These are phyloP conservation scores for Talaromyces amestolkiae DNA, from an alignment of 2,329 filamentous ascomycete genomes.

Conservation along the genomic window DNA sequence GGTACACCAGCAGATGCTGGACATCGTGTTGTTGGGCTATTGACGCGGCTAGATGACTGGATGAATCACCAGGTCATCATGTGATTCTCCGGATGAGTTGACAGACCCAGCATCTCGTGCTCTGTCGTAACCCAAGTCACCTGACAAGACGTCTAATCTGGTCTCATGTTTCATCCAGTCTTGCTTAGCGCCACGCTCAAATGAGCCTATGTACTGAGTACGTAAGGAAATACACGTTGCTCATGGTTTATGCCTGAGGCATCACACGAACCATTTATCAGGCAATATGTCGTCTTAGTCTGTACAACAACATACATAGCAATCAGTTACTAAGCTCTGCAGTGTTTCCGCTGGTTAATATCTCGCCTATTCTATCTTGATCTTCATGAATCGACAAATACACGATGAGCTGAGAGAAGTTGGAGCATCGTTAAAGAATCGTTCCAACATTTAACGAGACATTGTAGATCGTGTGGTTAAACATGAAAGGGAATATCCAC, in stretches of 20 bases:
- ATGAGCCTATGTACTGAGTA: too few species aligned
- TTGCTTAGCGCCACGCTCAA: background rate
- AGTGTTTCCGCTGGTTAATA: background rate
- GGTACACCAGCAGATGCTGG: background rate
- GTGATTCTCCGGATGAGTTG: constrained; percentile 1
- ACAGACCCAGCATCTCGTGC: background rate
- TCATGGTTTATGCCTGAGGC: background rate
- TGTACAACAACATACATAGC: too few species aligned
- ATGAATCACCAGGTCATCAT: constrained; percentile 7
- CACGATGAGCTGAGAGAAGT: background rate
- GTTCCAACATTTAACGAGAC: background rate
- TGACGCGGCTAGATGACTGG: background rate
- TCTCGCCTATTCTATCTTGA: background rate
- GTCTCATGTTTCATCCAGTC: background rate
- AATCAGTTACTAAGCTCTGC: background rate
- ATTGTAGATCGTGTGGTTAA: background rate
- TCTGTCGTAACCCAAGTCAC: constrained; percentile 3
- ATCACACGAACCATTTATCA: background rate
- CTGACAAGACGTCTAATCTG: background rate
- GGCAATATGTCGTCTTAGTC: too few species aligned
- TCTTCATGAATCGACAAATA: background rate
- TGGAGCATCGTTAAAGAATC: too few species aligned
- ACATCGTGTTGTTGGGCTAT: background rate
- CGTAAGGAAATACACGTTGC: too few species aligned
- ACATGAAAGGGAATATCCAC: too few species aligned